Evolutionary conservation across 169 alveolate species (phyloP).

Genomic region (Condylostoma magnum): DNA sequence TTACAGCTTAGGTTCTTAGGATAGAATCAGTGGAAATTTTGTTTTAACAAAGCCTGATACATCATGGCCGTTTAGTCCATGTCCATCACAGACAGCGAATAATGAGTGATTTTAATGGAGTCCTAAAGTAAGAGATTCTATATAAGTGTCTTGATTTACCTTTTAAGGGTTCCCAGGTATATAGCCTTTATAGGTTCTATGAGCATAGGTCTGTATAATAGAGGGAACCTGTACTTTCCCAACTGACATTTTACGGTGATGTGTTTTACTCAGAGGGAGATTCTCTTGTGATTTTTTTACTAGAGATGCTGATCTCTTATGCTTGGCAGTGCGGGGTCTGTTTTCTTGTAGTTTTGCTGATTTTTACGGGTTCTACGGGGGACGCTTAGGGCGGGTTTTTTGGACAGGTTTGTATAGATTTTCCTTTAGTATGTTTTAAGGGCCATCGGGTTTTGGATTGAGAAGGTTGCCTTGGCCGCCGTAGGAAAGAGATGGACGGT

Average conservation of each 20-base stretch:
- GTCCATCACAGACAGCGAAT: constrained; percentile 87
- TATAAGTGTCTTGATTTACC: constrained; percentile 55
- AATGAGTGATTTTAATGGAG: constrained; percentile 42
- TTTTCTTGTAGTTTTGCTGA: neutral
- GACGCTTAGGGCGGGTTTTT: too few species aligned
- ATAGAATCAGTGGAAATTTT: constrained; percentile 52
- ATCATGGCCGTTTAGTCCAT: constrained; percentile 84
- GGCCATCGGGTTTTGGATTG: too few species aligned
- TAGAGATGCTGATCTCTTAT: constrained; percentile 4
- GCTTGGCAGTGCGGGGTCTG: neutral
- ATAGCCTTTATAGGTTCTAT: constrained; percentile 12
- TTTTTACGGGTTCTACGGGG: too few species aligned
- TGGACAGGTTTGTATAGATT: too few species aligned
- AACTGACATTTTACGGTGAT: neutral
- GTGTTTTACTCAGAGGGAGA: neutral
- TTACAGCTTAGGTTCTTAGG: constrained; percentile 27
- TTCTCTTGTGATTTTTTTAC: neutral
- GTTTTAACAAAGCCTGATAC: constrained; percentile 77
- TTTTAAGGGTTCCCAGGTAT: constrained; percentile 50
- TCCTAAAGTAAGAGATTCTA: constrained; percentile 33
- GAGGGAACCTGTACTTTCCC: neutral
- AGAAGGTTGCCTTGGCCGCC: too few species aligned
- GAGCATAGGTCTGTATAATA: neutral
- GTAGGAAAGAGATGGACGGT: constrained; percentile 9
- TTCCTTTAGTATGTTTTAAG: too few species aligned